Conservation (phyloP, 2,329 filamentous ascomycete species). For the Alternaria angustiovoidea region DNA sequence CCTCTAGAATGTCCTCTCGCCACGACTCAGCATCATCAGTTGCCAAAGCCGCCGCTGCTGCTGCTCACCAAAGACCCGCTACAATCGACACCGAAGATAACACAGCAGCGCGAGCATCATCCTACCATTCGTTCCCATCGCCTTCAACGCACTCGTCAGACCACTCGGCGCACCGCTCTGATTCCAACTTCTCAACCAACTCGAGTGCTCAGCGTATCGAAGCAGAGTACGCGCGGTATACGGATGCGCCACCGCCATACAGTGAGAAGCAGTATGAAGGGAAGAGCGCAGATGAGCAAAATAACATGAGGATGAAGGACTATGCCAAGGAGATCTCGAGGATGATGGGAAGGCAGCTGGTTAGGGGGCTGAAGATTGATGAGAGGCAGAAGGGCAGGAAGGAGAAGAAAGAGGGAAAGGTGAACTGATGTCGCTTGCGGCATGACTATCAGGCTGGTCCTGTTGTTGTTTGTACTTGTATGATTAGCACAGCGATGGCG, state of each 20-base stretch:
- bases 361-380: constrained; percentile 28
- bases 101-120: not conserved
- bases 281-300: constrained; percentile 33
- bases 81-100: not conserved
- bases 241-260: constrained; percentile 33
- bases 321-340: constrained; percentile 40
- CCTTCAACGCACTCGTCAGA: constrained; percentile 15
- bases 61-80: not conserved
- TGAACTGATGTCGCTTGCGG: not conserved
- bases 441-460: not conserved
- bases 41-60: constrained; percentile 12
- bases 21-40: constrained; percentile 30
- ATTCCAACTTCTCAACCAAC: constrained; percentile 13
- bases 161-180: constrained; percentile 8
- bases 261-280: constrained; percentile 33
- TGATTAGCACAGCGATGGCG: constrained; percentile 9
- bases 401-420: not conserved
- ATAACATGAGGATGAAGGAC: constrained; percentile 32
- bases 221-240: constrained; percentile 29
- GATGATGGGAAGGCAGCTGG: constrained; percentile 39
- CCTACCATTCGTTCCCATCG: constrained; percentile 25
- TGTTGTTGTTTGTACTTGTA: constrained; percentile 5
- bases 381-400: constrained; percentile 15
- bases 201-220: constrained; percentile 20
- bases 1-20: constrained; percentile 21